Conservation (phyloP, 1,139 yeast species). For the Taphrina confusa region DNA sequence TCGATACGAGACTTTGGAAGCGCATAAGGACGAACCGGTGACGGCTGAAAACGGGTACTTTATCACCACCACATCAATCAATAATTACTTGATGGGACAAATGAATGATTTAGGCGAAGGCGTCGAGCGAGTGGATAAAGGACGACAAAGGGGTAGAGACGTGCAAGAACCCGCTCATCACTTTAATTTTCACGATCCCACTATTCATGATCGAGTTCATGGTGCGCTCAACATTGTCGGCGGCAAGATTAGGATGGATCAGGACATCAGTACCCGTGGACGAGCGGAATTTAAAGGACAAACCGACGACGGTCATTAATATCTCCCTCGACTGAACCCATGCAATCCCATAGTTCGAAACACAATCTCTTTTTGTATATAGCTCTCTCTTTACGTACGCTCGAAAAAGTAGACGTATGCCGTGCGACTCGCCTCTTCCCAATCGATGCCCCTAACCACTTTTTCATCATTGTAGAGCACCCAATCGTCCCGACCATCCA, state of each 20-base stretch:
- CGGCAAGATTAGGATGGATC: slow-evolving; percentile 29
- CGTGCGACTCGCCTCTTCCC: slow-evolving; percentile 61
- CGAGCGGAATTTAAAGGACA: slow-evolving; percentile 30
- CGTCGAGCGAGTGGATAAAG: not conserved
- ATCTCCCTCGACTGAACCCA: too few relatives aligned
- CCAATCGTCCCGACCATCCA: slow-evolving; percentile 59
- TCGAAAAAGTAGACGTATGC: slow-evolving; percentile 51
- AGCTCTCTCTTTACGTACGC: too few relatives aligned
- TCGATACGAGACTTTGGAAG: slow-evolving; percentile 8
- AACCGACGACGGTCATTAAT: slow-evolving; percentile 23
- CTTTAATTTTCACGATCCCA: slow-evolving; percentile 21
- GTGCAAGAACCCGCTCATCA: slow-evolving; percentile 31
- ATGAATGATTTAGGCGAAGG: slow-evolving; percentile 16
- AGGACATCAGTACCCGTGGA: slow-evolving; percentile 27
- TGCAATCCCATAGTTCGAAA: too few relatives aligned
- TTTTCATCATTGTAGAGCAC: slow-evolving; percentile 90
- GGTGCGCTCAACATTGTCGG: slow-evolving; percentile 23
- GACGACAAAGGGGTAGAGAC: slow-evolving; percentile 27
- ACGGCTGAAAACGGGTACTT: slow-evolving; percentile 2
- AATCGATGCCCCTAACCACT: slow-evolving; percentile 70
- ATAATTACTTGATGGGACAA: slow-evolving; percentile 18
- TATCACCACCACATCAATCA: slow-evolving; percentile 9
- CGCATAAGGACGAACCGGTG: not conserved
- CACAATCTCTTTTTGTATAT: too few relatives aligned
- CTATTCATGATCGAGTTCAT: slow-evolving; percentile 20